Evolutionary conservation across 139 green algal genomes (phyloP).

Genomic region (Asterochloris sp.): DNA sequence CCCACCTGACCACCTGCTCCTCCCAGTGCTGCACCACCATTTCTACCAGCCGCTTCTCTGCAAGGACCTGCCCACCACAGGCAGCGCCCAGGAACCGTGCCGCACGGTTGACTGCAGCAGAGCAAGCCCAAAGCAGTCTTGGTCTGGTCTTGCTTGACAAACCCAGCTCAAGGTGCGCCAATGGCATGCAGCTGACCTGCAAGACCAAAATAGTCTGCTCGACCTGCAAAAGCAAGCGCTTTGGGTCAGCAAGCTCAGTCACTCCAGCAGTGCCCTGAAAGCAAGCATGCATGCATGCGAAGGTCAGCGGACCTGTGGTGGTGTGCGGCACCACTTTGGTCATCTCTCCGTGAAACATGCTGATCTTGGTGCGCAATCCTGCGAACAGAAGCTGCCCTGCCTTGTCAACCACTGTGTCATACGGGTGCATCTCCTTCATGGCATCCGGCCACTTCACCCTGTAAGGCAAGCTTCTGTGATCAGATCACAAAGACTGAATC

Average conservation of each 20-base stretch:
- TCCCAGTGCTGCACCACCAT: slow-evolving; percentile 17
- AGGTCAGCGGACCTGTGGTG: slow-evolving; percentile 8
- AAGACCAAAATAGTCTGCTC: slow-evolving; percentile 23
- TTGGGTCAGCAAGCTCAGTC: no score
- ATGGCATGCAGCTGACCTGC: background rate
- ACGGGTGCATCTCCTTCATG: slow-evolving; percentile 8
- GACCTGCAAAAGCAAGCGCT: slow-evolving; percentile 2
- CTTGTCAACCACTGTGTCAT: background rate
- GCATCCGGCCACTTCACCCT: slow-evolving; percentile 13
- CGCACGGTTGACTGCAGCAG: slow-evolving; percentile 13
- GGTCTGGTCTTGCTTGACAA: no score
- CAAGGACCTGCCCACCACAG: slow-evolving; percentile 16
- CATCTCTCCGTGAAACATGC: slow-evolving; percentile 20
- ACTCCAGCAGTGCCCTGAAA: no score
- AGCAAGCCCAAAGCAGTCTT: no score
- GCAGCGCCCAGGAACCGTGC: slow-evolving; percentile 16
- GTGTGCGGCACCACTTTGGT: slow-evolving; percentile 18
- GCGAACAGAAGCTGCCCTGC: slow-evolving; percentile 16
- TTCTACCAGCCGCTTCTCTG: slow-evolving; percentile 14
- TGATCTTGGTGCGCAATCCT: slow-evolving; percentile 8
- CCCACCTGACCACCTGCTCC: slow-evolving; percentile 5
- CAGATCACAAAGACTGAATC: background rate
- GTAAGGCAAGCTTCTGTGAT: background rate
- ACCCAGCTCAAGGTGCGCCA: no score
- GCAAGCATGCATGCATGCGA: no score